These are phyloP conservation scores for Geosiphon pyriformis DNA, from an alignment of 192 early-diverging fungal genomes.

Conservation along the genomic window DNA sequence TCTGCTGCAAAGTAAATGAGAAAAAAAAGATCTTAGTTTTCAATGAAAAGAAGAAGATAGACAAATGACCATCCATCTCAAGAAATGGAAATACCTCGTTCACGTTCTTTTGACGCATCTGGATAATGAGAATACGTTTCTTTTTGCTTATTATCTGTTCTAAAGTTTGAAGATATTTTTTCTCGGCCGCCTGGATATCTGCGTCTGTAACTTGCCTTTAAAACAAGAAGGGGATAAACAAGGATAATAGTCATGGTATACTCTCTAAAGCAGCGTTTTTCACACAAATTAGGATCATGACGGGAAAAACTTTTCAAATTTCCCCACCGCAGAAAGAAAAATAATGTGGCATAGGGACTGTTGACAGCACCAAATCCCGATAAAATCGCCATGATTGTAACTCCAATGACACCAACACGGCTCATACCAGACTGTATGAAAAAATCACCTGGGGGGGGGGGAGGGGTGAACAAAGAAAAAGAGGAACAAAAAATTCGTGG, in stretches of 20 bases:
- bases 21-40: conserved; percentile 2
- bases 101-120: conserved; percentile 17
- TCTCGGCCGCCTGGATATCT: conserved; percentile 56
- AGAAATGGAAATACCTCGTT: conserved; percentile 14
- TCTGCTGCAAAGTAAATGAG: conserved; percentile 30
- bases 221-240: not conserved
- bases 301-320: no score
- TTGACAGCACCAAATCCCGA: conserved; percentile 95
- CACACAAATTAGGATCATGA: no score
- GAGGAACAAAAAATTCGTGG: no score
- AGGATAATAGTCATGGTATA: not conserved
- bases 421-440: conserved; percentile 71
- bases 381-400: conserved; percentile 87
- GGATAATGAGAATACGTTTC: conserved; percentile 45
- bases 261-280: not conserved
- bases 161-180: conserved; percentile 62
- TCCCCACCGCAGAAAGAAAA: conserved; percentile 73
- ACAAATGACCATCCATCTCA: no score
- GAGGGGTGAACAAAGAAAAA: no score
- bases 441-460: conserved; percentile 25
- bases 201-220: conserved; percentile 40
- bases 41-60: no score
- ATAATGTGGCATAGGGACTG: conserved; percentile 80
- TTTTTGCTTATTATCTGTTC: conserved; percentile 64
- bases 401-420: conserved; percentile 83